Conservation (phyloP, 306 rosid genomes). For the Cicer judaicum region DNA sequence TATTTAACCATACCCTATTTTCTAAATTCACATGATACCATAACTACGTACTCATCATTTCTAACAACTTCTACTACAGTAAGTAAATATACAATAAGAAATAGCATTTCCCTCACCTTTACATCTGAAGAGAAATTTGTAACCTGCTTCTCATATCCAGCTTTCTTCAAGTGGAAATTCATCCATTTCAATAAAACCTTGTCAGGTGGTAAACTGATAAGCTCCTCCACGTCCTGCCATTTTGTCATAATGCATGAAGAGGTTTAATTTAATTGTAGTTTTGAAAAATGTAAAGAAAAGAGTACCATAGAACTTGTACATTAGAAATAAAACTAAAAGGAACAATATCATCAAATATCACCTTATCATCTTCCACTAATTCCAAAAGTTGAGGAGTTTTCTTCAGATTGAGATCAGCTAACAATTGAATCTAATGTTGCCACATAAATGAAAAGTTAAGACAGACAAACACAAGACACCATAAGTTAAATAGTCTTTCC, state of each 20-base stretch:
- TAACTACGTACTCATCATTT: constrained; percentile 12
- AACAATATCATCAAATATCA: constrained; percentile 45
- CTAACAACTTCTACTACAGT: constrained; percentile 2
- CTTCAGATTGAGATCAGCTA: constrained; percentile 97
- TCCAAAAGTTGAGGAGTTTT: constrained; percentile 98
- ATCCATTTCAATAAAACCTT: constrained; percentile 97
- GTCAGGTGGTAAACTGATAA: constrained; percentile 88
- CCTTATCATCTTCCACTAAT: constrained; percentile 94
- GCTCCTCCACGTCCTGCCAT: constrained; percentile 97
- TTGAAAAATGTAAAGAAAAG: constrained; percentile 12
- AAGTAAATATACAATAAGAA: constrained; percentile 35
- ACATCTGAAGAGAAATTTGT: constrained; percentile 95
- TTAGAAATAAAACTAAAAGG: constrained; percentile 17
- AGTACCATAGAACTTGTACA: constrained; percentile 33
- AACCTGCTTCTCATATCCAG: constrained; percentile 92
- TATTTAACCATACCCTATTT: neutral
- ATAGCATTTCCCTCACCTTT: constrained; percentile 65
- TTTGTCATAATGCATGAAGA: constrained; percentile 30
- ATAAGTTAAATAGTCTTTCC: constrained; percentile 33
- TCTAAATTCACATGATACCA: neutral
- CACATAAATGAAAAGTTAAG: constrained; percentile 45
- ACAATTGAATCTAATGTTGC: constrained; percentile 78
- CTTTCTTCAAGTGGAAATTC: constrained; percentile 95
- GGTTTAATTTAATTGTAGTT: constrained; percentile 10
- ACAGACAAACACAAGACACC: constrained; percentile 33